Evolutionary conservation across 2,329 filamentous ascomycete species (phyloP).

Genomic region (Colletotrichum sp.): DNA sequence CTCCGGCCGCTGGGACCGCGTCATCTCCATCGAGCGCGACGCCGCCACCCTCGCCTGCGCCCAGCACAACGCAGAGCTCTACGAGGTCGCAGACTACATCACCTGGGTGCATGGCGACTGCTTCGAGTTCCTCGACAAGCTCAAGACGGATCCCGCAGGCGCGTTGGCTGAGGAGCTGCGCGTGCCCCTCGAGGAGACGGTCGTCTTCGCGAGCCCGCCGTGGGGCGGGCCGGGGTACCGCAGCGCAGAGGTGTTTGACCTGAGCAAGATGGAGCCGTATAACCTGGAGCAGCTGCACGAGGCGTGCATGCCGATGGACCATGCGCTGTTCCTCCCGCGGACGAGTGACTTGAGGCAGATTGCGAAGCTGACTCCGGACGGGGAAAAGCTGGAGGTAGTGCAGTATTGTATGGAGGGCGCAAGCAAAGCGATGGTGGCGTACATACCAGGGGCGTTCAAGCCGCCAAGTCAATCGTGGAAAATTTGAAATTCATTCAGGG

Average conservation of each 20-base stretch:
- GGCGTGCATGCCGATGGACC: slow-evolving; percentile 64
- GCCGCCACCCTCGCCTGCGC: slow-evolving; percentile 83
- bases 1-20: slow-evolving; percentile 77
- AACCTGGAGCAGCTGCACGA: slow-evolving; percentile 66
- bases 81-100: slow-evolving; percentile 76
- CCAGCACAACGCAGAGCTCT: slow-evolving; percentile 87
- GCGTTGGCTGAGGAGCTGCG: slow-evolving; percentile 43
- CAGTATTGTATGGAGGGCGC: slow-evolving; percentile 93
- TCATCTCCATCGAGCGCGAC: slow-evolving; percentile 91
- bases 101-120: slow-evolving; percentile 89
- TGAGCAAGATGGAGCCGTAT: slow-evolving; percentile 89
- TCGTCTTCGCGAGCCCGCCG: slow-evolving; percentile 63
- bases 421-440: slow-evolving; percentile 81
- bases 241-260: slow-evolving; percentile 75
- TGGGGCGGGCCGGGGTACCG: slow-evolving; percentile 65
- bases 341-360: slow-evolving; percentile 85
- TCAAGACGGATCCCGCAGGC: slow-evolving; percentile 38
- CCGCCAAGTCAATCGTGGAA: not conserved
- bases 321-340: slow-evolving; percentile 83
- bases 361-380: slow-evolving; percentile 58
- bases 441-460: slow-evolving; percentile 49
- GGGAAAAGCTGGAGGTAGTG: slow-evolving; percentile 71
- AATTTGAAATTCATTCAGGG: not conserved
- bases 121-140: slow-evolving; percentile 71
- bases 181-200: slow-evolving; percentile 45